phyloP scores from a whole-genome alignment of 805 yeast genomes.

The Saccharomyces kudriavzevii region DNA sequence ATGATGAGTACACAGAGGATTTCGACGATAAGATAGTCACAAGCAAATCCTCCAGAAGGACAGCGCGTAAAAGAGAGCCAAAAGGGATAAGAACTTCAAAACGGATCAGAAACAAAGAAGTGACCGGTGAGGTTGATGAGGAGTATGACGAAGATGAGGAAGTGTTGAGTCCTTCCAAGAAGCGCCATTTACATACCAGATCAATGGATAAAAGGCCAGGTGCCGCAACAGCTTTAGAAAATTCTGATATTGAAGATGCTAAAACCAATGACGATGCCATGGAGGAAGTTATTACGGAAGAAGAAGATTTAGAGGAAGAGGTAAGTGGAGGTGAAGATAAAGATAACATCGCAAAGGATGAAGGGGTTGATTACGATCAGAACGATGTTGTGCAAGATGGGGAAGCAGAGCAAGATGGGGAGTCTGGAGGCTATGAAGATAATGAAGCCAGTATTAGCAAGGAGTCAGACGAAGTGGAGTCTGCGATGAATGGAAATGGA shows the following conservation, averaged over 20 bases:
- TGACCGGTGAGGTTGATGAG: background rate
- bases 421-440: conserved; percentile 17
- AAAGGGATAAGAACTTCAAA: background rate
- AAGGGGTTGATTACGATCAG: conserved; percentile 9
- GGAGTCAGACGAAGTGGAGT: conserved; percentile 13
- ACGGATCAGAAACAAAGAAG: background rate
- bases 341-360: conserved; percentile 7
- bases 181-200: background rate
- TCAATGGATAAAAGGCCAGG: background rate
- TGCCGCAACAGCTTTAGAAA: background rate
- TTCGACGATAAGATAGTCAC: background rate
- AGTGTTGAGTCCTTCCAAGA: background rate
- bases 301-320: conserved; percentile 4
- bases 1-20: background rate
- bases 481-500: conserved; percentile 9
- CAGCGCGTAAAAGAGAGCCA: background rate
- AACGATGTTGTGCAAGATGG: conserved; percentile 11
- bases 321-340: conserved; percentile 6
- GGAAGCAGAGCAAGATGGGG: conserved; percentile 19
- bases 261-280: background rate
- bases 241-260: background rate
- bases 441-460: conserved; percentile 6
- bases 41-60: background rate
- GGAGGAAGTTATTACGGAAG: background rate
- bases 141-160: background rate